Percentiles rank a stretch among this genome's conserved stretches.
phyloP scores from a whole-genome alignment of 345 rosid genomes.

The Angophora floribunda region DNA sequence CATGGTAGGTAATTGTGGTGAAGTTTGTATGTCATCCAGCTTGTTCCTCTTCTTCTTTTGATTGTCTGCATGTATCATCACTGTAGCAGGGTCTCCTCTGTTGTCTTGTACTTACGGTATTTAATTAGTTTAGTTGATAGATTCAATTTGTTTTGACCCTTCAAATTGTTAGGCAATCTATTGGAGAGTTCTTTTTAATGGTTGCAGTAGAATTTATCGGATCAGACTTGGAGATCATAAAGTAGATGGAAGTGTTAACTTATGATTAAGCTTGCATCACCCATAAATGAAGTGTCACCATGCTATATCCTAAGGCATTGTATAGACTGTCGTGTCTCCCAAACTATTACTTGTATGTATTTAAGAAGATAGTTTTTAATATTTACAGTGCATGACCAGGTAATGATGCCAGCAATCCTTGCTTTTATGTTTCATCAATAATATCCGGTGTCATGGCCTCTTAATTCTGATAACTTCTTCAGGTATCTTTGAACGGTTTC shows the following conservation, averaged over 20 bases:
- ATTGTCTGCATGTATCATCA: not conserved
- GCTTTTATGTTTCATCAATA: not conserved
- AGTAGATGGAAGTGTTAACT: not conserved
- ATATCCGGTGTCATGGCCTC: not conserved
- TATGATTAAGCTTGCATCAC: not conserved
- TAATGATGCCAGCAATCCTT: not conserved
- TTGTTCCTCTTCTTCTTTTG: not conserved
- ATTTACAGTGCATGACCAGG: not conserved
- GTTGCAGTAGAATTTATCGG: not conserved
- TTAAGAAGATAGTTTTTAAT: not conserved
- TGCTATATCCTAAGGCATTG: not conserved
- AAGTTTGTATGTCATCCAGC: not conserved
- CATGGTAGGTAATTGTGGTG: slow-evolving; percentile 37
- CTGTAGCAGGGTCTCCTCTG: not conserved
- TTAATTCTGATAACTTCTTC: slow-evolving; percentile 5
- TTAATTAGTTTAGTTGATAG: not conserved
- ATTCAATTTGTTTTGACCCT: too few relatives aligned
- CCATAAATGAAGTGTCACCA: not conserved
- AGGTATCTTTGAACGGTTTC: slow-evolving; percentile 93
- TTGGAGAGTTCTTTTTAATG: not conserved
- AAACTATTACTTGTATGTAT: not conserved
- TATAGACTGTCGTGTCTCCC: not conserved
- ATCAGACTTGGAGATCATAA: not conserved
- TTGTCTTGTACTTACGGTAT: not conserved
- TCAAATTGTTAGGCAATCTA: not conserved